Base-by-base conservation (phyloP, 78 protist species). In the Chrysochromulina tobinii region DNA sequence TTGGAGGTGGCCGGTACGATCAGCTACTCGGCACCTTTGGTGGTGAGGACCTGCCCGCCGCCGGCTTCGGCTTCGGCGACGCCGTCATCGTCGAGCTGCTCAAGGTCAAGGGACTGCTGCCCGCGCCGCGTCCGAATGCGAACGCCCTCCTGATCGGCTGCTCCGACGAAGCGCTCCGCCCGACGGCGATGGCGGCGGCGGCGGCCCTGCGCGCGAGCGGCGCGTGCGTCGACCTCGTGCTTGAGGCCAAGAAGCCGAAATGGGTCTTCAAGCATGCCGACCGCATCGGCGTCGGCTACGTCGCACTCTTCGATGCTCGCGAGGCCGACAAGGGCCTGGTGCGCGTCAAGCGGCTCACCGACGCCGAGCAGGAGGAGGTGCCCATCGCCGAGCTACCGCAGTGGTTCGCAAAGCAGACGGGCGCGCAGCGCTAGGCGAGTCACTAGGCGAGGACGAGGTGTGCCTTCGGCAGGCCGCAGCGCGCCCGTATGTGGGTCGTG, bases 31-130 rank as follows among this genome's bases (percentile, higher is more conserved):
- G 8, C n/a, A 51, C 92, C 38, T 95, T 89, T 85, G 94, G 94
- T 12, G 89, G 66, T 12, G 73, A 90, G 68, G 61, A 57, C 23
- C 8, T 92, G 15, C 95, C 95, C 4, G 95, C 95, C 50, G 54
- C 9, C 72, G 96, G 96, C 58, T 95, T 95, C 57, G 96, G 96
- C 57, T 95, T 95, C 55, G 96, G 96, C 59, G 96, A 94, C 38
- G 69, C 89, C 57, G 96, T 94, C 27, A 93, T 94, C 84, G n/a
- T 81, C 7, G 96, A 94, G 92, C 61, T 88, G 51, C 90, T 57
- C 81, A 14, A 53, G 61, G 50, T 5, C 7, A 53, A 88, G 67
- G 20, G 50, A n/a, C 38, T 38, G 64, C 64, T 59, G 61, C 66
- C 64, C 23, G 54, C 3, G 14, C 17, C 0, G 15, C 18, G 48